Evolutionary conservation across 345 rosid genomes (phyloP), one percentile per base, ranked within the genome.

Genomic region (Xanthoceras sorbifolium): DNA sequence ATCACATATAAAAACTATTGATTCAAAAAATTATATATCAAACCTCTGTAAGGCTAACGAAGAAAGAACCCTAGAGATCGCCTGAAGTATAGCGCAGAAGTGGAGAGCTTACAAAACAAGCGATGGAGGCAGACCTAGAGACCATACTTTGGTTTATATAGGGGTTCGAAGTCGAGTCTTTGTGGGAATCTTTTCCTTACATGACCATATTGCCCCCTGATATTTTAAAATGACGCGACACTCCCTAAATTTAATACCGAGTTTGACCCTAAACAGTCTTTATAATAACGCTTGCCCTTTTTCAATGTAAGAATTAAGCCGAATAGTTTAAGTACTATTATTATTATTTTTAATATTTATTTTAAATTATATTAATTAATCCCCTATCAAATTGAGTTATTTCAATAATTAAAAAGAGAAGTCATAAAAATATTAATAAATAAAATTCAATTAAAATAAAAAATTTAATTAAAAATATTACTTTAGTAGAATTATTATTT

Each of bases 61-160:
- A 67, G 31, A 15, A 25, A 2, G 10, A 26, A n/a, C 23, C n/a
- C 55, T 78, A 42, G 48, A 38, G 46, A 55, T 38, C 55, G 44
- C 48, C 46, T 22, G 63, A 60, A 1, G 17, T 22, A 59, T n/a
- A 63, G 61, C 55, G 15, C 38, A 57, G 32, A 42, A 10, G 9
- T 6, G 11, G 42, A 6, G 7, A 42, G 71, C 48, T 15, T 22
- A 20, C 8, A 72, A 10, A 54, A 57, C 42, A 23, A 67, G 69
- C 22, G 40, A 59, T 9, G 32, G 73, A 28, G 52, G 72, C 1
- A 5, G 20, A 67, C 20, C 18, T 4, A 15, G 3, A 25, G 2
- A 0, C 28, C 63, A 28, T 60, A 34, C 74, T 67, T 67, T 48
- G 46, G 42, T 50, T 73, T 78, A 78, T 54, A 54, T 54, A 54